Base-by-base conservation (phyloP, 2,329 filamentous ascomycete species). In the Albifimbria verrucaria region DNA sequence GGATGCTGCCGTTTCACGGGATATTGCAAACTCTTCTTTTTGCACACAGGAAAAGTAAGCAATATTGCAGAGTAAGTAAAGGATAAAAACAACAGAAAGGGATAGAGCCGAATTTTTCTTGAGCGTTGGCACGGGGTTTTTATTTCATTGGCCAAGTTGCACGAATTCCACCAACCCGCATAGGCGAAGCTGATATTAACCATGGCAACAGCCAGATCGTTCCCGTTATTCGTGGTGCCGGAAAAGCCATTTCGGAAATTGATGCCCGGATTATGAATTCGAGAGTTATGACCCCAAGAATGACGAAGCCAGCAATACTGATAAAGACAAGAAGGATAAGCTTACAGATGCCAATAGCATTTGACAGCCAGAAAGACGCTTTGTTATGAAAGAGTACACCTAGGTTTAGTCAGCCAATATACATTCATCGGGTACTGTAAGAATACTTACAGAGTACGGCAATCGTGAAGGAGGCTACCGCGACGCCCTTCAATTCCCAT, bases 401-500 rank as follows among this genome's bases (percentile, higher is more conserved):
- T 72, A 11, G 4, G 39, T 3, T 7, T 6, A 22, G 43, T 56
- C 42, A 52, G 48, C 2, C 26, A 32, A 28, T 2, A 45, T 32
- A 7, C 7, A 32, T 15, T 32, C 15, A 32, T 15, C 23, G 28
- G 44, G 6, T n/a, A 12, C n/a, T 3, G 12, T 2, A 11, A 5
- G 4, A 4, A 50, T 3, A 72, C 77, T 57, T 60, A 82, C 82
- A 72, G 39, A 85, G 55, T 1, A 79, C 72, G 3, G 84, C 83
- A 0, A 85, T 61, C 0, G 80, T 85, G 59, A 87, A 88, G 1
- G 76, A 80, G 1, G 81, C 85, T 20, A 88, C 69, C 0, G 86
- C 86, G 2, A 88, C 79, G 1, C 85, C 86, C 62, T 88, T 88
- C 50, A 81, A 65, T 60, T 88, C 73, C 87, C 86, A 89, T n/a